Conservation (phyloP, 768 basidiomycete genomes). For the Pleurotus citrinopileatus region DNA sequence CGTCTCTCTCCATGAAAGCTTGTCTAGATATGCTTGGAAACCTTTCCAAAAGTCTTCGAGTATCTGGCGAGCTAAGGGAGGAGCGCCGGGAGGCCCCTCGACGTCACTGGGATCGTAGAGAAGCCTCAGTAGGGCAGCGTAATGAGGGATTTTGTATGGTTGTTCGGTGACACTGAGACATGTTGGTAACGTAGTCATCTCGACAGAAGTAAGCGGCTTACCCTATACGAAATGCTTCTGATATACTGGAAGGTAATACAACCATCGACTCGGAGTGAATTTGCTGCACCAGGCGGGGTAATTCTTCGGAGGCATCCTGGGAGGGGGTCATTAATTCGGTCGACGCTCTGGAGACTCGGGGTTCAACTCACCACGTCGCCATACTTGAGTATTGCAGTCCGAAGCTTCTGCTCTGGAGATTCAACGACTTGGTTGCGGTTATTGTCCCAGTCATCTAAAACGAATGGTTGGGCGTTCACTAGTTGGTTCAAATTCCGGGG, state of each 20-base stretch:
- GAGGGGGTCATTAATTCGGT: conserved; percentile 9
- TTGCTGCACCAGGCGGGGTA: conserved; percentile 62
- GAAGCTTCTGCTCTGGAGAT: conserved; percentile 71
- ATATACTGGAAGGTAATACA: conserved; percentile 53
- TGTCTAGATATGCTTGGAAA: conserved; percentile 86
- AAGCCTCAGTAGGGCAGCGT: conserved; percentile 74
- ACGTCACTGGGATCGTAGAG: conserved; percentile 50
- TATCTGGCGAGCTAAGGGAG: conserved; percentile 63
- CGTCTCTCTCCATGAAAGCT: conserved; percentile 87
- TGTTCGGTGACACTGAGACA: conserved; percentile 79
- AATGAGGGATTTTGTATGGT: conserved; percentile 90
- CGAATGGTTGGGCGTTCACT: conserved; percentile 16
- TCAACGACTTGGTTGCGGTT: conserved; percentile 62
- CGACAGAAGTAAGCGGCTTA: conserved; percentile 27
- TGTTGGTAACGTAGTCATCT: neutral
- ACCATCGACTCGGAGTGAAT: conserved; percentile 58
- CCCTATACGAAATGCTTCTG: conserved; percentile 78
- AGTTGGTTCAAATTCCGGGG: conserved; percentile 5
- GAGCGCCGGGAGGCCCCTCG: conserved; percentile 33
- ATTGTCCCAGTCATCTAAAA: conserved; percentile 67
- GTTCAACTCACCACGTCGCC: conserved; percentile 73
- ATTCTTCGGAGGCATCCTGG: conserved; percentile 70
- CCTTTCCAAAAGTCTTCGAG: conserved; percentile 90
- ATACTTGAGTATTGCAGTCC: conserved; percentile 62
- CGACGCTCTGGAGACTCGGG: neutral